Evolutionary conservation across 768 basidiomycete genomes (phyloP).

Genomic region (Gymnopilus junonius): DNA sequence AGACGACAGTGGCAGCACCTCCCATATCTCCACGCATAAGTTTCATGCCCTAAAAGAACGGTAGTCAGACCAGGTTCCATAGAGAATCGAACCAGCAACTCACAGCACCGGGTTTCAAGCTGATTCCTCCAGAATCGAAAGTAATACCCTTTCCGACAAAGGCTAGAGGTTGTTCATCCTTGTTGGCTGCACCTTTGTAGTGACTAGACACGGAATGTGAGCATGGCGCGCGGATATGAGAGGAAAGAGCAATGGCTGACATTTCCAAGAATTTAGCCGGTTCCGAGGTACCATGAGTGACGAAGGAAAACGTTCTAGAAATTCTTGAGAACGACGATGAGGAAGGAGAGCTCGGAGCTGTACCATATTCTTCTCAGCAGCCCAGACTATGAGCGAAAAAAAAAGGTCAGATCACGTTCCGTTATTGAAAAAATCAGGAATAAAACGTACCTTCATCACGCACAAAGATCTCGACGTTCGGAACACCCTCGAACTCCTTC

Average conservation of each 20-base stretch:
- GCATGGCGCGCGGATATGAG: neutral
- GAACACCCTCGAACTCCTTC: constrained; percentile 65
- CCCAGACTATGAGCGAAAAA: constrained; percentile 64
- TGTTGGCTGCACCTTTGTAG: constrained; percentile 74
- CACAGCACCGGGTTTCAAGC: constrained; percentile 76
- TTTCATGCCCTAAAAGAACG: constrained; percentile 68
- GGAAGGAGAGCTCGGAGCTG: neutral
- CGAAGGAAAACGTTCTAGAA: constrained; percentile 81
- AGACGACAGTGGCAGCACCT: constrained; percentile 80
- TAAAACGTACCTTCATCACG: constrained; percentile 67
- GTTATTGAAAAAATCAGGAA: neutral
- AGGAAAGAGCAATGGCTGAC: constrained; percentile 39
- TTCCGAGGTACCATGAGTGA: constrained; percentile 80
- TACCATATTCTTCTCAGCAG: constrained; percentile 83
- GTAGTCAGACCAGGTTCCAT: neutral
- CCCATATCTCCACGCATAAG: constrained; percentile 91
- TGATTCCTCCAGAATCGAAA: constrained; percentile 89
- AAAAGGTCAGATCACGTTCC: constrained; percentile 3
- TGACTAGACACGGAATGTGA: constrained; percentile 56
- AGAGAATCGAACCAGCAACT: constrained; percentile 26
- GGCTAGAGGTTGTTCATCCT: constrained; percentile 63
- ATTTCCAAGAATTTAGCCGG: constrained; percentile 90
- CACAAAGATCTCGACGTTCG: constrained; percentile 70
- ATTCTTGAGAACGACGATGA: neutral
- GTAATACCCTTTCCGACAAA: constrained; percentile 91